These are phyloP conservation scores for Pyrenophora graminea DNA, from an alignment of 2,329 filamentous ascomycete species.

Conservation along the genomic window DNA sequence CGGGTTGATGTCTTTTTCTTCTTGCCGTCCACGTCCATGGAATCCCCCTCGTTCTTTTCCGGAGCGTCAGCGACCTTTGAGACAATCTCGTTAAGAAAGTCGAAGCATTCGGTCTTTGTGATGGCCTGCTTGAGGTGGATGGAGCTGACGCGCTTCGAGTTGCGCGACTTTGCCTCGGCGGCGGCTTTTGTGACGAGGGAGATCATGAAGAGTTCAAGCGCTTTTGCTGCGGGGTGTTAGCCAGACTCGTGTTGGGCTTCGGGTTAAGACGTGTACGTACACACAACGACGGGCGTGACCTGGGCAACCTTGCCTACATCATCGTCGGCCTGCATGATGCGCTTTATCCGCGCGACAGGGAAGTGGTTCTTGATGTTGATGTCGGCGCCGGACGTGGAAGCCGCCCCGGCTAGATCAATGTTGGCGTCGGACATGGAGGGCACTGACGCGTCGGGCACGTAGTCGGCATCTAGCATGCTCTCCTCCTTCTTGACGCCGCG, in stretches of 20 bases:
- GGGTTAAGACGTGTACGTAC: conserved; percentile 51
- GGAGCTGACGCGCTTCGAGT: conserved; percentile 86
- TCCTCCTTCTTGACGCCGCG: conserved; percentile 31
- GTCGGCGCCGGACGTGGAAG: conserved; percentile 45
- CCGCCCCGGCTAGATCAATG: conserved; percentile 28
- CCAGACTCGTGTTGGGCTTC: not conserved
- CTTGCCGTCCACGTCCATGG: conserved; percentile 48
- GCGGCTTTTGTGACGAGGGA: conserved; percentile 87
- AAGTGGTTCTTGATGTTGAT: conserved; percentile 92
- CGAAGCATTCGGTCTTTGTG: conserved; percentile 85
- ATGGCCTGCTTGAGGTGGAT: conserved; percentile 91
- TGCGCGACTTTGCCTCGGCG: conserved; percentile 77
- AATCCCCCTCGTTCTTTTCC: conserved; percentile 53
- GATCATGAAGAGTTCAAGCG: conserved; percentile 97
- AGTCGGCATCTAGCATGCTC: conserved; percentile 44
- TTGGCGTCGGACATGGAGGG: conserved; percentile 25
- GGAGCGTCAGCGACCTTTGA: conserved; percentile 75
- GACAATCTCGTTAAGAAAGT: conserved; percentile 91
- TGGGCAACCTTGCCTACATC: conserved; percentile 98
- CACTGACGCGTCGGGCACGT: conserved; percentile 40
- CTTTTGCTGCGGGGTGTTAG: conserved; percentile 67
- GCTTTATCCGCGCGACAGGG: conserved; percentile 94
- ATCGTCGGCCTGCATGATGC: conserved; percentile 99
- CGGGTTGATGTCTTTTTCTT: conserved; percentile 50
- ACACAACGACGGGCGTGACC: conserved; percentile 92